Base-by-base conservation (phyloP, 179 eudicot genomes). In the Carnegiea gigantea region DNA sequence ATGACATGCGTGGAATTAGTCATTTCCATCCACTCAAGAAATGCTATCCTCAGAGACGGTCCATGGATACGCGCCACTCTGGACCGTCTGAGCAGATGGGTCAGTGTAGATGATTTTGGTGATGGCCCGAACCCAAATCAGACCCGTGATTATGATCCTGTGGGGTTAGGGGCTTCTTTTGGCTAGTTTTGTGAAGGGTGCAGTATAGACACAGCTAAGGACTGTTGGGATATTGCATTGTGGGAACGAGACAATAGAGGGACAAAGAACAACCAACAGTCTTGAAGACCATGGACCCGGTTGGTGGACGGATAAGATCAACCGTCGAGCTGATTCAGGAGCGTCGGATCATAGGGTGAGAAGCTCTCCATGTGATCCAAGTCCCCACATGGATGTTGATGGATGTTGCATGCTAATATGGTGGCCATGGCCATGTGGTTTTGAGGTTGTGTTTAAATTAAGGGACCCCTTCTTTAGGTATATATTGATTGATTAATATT, bases 351-450 rank as follows among this genome's bases (percentile, higher is more conserved):
- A 44, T 60, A 73, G 59, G 68, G 14, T 2, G 78, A 74, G 73
- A 26, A n/a, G 82, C 24, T 85, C 17, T 54, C 78, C 88, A 88
- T 80, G 89, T 84, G 88, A 70, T 79, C 11, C 17, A 80, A 77
- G 88, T 80, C 77, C 85, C 90, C 85, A 79, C 88, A 82, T 78
- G 78, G 85, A 81, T 83, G 68, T 62, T 82, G 82, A 80, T 85
- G 82, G 77, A 78, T 80, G 7, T 30, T 30, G 46, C 46, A 15
- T 33, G 46, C 10, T 30, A 36, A 70, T 70, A 82, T 80, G 81
- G 77, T 81, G 73, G 80, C 83, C 88, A 84, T 79, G 83, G 74
- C 80, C 89, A 85, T 88, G 90, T 86, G 89, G 86, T 68, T 80
- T 81, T 67, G 81, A 73, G 86, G 70, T 79, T 78, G 67, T 85